Conservation (phyloP, 371 early-diverging fungal genomes). For the Haplosporangium sp. region DNA sequence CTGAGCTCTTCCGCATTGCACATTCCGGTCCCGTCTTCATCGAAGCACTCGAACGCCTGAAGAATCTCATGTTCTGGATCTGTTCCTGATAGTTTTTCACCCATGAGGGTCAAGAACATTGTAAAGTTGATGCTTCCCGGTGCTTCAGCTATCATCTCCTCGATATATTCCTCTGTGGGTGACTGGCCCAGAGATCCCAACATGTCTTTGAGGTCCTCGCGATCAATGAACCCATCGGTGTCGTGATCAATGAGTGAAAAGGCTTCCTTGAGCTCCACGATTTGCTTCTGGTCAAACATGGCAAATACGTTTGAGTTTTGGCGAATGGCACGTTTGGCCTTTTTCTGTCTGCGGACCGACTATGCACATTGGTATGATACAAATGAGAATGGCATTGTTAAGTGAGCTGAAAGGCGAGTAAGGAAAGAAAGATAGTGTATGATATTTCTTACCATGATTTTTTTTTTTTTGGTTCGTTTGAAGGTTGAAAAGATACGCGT, state of each 20-base stretch:
- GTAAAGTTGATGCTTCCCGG: conserved; percentile 93
- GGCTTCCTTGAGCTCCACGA: conserved; percentile 95
- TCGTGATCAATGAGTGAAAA: conserved; percentile 95
- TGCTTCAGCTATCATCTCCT: conserved; percentile 92
- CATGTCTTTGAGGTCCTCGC: conserved; percentile 92
- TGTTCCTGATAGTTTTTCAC: conserved; percentile 91
- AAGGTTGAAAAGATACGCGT: neutral
- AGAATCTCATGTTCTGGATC: conserved; percentile 90
- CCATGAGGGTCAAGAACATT: conserved; percentile 93
- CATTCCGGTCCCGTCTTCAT: conserved; percentile 82
- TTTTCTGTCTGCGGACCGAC: conserved; percentile 64
- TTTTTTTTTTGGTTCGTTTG: neutral
- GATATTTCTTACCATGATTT: neutral
- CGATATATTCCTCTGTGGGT: conserved; percentile 87
- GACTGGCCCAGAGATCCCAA: conserved; percentile 77
- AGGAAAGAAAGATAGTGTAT: neutral
- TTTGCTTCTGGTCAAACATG: conserved; percentile 97
- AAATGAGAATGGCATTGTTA: neutral
- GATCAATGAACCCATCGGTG: conserved; percentile 86
- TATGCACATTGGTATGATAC: neutral
- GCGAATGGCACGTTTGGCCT: conserved; percentile 90
- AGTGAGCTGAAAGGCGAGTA: neutral
- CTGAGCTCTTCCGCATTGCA: conserved; percentile 84
- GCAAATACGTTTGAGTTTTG: conserved; percentile 99
- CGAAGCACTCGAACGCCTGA: conserved; percentile 91